Percentiles rank a stretch among this genome's conserved stretches.
Evolutionary conservation across 2,329 filamentous ascomycete genomes (phyloP).

Genomic region (Claviceps sp.): DNA sequence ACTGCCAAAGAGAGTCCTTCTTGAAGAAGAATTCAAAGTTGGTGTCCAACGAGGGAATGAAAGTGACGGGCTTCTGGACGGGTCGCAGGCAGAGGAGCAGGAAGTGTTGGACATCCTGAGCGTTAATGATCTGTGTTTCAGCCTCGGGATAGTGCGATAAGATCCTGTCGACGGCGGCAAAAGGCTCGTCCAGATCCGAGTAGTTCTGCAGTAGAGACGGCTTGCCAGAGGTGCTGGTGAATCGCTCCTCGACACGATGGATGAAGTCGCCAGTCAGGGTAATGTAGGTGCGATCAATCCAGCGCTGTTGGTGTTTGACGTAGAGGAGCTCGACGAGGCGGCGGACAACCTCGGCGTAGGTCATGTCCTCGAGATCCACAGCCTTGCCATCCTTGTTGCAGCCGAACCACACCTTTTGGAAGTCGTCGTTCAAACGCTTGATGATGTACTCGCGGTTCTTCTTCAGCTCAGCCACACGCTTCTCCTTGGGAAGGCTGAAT

Average conservation of each 20-base stretch:
- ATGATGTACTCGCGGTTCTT: conserved; percentile 87
- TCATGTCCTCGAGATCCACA: conserved; percentile 91
- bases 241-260: conserved; percentile 90
- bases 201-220: conserved; percentile 82
- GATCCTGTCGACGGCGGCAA: conserved; percentile 63
- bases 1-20: conserved; percentile 99
- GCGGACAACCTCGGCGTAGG: conserved; percentile 74
- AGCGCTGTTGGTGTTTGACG: conserved; percentile 77
- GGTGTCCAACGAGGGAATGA: conserved; percentile 88
- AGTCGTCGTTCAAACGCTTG: conserved; percentile 89
- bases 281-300: conserved; percentile 78
- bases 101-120: conserved; percentile 97
- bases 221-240: conserved; percentile 58
- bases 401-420: conserved; percentile 95
- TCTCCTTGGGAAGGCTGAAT: conserved; percentile 90
- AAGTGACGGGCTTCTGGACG: conserved; percentile 91
- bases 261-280: conserved; percentile 90
- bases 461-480: conserved; percentile 75
- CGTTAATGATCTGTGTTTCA: conserved; percentile 85
- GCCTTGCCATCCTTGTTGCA: conserved; percentile 67
- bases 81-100: conserved; percentile 81
- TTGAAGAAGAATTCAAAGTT: conserved; percentile 99
- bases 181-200: conserved; percentile 74
- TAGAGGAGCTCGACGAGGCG: conserved; percentile 85
- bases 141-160: conserved; percentile 75